A percentile compares a stretch with the other conserved stretches of the same genome.
Conservation (phyloP, 2,329 filamentous ascomycete species). For the Ramularia endophylla region DNA sequence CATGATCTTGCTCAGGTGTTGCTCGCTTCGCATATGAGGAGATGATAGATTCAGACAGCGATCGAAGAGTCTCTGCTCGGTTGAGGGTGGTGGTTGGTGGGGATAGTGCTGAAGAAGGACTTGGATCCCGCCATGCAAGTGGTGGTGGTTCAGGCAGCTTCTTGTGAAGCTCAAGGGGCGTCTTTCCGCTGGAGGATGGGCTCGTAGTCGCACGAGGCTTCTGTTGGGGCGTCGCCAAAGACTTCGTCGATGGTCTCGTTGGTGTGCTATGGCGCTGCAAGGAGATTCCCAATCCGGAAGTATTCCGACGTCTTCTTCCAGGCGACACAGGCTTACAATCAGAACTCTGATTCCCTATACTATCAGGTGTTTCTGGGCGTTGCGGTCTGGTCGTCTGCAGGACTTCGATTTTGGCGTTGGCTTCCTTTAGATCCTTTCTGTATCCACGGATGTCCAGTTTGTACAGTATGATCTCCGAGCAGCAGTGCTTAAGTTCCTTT, state of each 20-base stretch:
- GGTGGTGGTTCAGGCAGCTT: slow-evolving; percentile 24
- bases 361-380: slow-evolving; percentile 10
- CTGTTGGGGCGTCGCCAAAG: slow-evolving; percentile 1
- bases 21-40: slow-evolving; percentile 25
- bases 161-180: slow-evolving; percentile 19
- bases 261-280: neutral
- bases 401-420: slow-evolving; percentile 25
- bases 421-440: slow-evolving; percentile 33
- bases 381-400: slow-evolving; percentile 13
- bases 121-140: slow-evolving; percentile 7
- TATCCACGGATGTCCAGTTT: slow-evolving; percentile 45
- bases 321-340: neutral
- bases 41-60: slow-evolving; percentile 29
- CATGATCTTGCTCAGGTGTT: slow-evolving; percentile 4
- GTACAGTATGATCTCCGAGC: slow-evolving; percentile 45
- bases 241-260: neutral
- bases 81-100: neutral
- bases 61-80: slow-evolving; percentile 25
- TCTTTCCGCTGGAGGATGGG: slow-evolving; percentile 8
- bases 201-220: neutral
- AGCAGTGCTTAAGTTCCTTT: slow-evolving; percentile 22
- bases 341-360: slow-evolving; percentile 4
- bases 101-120: slow-evolving; percentile 1
- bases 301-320: neutral
- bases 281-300: slow-evolving; percentile 17